Conservation (phyloP, 2,329 filamentous ascomycete species). For the Alternaria sp. region DNA sequence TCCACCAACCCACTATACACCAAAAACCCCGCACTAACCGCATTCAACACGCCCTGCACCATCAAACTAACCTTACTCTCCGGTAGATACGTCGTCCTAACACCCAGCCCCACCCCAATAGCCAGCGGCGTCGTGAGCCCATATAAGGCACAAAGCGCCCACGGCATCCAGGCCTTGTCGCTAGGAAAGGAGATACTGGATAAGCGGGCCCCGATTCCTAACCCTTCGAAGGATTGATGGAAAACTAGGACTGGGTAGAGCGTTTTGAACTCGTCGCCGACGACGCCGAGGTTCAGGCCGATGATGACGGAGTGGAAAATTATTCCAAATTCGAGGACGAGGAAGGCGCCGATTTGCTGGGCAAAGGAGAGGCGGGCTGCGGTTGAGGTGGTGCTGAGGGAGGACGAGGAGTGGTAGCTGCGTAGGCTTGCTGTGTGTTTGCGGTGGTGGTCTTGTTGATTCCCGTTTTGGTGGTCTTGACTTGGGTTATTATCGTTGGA, state of each 20-base stretch:
- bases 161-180: conserved; percentile 1
- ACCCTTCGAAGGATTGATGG: conserved; percentile 6
- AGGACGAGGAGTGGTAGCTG: not conserved
- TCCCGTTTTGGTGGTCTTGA: not conserved
- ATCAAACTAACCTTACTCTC: conserved; percentile 1
- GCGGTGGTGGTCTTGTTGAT: not conserved
- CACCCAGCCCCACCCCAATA: not conserved
- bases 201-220: conserved; percentile 2
- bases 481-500: not conserved
- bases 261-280: not conserved
- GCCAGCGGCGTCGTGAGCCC: conserved; percentile 1
- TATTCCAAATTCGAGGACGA: conserved; percentile 7
- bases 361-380: not conserved
- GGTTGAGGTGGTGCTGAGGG: not conserved
- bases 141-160: conserved; percentile 2
- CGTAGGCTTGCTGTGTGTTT: not conserved
- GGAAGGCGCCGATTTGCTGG: conserved; percentile 3
- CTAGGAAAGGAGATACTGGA: not conserved
- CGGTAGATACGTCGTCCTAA: conserved; percentile 1
- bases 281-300: conserved; percentile 5
- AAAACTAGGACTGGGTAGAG: conserved; percentile 3
- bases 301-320: conserved; percentile 9
- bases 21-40: conserved; percentile 6
- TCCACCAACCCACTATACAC: conserved; percentile 6
- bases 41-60: conserved; percentile 4